Evolutionary conservation across 2,329 filamentous ascomycete species (phyloP).

Genomic region (Phialophora expanda): DNA sequence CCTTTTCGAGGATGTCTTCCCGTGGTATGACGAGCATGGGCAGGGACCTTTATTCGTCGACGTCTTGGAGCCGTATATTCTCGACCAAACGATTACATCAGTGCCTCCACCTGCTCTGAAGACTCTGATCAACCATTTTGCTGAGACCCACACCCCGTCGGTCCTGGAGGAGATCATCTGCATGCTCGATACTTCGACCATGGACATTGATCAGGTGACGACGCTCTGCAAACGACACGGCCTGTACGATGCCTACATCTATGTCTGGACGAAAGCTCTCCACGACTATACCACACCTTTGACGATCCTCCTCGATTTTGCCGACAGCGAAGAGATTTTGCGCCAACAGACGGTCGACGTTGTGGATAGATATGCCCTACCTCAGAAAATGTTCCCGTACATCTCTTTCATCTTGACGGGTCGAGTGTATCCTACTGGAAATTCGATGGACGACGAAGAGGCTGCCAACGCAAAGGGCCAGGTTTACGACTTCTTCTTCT

Average conservation of each 20-base stretch:
- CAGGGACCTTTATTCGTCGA: slow-evolving; percentile 80
- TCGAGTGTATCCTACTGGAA: slow-evolving; percentile 86
- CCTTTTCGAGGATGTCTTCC: slow-evolving; percentile 87
- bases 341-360: slow-evolving; percentile 5
- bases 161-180: slow-evolving; percentile 93
- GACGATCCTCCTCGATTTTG: slow-evolving; percentile 66
- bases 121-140: slow-evolving; percentile 80
- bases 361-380: slow-evolving; percentile 50
- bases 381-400: slow-evolving; percentile 92
- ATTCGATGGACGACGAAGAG: slow-evolving; percentile 72
- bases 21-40: slow-evolving; percentile 81
- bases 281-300: slow-evolving; percentile 89
- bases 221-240: slow-evolving; percentile 87
- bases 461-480: slow-evolving; percentile 80
- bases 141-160: slow-evolving; percentile 73
- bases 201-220: slow-evolving; percentile 94
- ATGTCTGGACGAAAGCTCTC: slow-evolving; percentile 93
- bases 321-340: slow-evolving; percentile 5
- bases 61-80: slow-evolving; percentile 83
- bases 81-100: slow-evolving; percentile 74
- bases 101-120: slow-evolving; percentile 86
- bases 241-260: slow-evolving; percentile 92
- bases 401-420: slow-evolving; percentile 89
- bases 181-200: slow-evolving; percentile 83
- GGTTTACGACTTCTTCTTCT: slow-evolving; percentile 92